Evolutionary conservation across 768 basidiomycete species (phyloP).

Genomic region (Gelatoporia subvermispora): DNA sequence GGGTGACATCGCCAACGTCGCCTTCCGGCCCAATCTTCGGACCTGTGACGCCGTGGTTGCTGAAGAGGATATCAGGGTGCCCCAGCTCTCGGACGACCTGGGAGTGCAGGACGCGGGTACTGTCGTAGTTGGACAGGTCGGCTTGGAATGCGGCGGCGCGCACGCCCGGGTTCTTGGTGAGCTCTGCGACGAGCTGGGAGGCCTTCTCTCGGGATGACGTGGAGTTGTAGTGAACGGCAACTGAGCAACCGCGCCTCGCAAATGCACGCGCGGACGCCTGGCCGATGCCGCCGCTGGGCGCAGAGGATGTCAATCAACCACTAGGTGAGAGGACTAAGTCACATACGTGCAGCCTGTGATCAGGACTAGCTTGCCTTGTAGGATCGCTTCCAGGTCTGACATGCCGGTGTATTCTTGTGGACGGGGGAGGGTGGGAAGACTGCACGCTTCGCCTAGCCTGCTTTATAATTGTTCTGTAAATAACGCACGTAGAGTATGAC

Average conservation of each 20-base stretch:
- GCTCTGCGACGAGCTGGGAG: slow-evolving; percentile 32
- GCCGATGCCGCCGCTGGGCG: slow-evolving; percentile 47
- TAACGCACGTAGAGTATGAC: too few relatives aligned
- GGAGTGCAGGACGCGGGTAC: slow-evolving; percentile 36
- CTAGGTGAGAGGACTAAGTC: too few relatives aligned
- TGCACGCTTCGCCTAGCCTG: too few relatives aligned
- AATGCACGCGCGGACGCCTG: slow-evolving; percentile 44
- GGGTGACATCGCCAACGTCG: slow-evolving; percentile 38
- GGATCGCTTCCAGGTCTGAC: slow-evolving; percentile 4
- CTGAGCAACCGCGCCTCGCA: slow-evolving; percentile 33
- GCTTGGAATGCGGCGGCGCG: slow-evolving; percentile 43
- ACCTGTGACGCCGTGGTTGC: slow-evolving; percentile 43
- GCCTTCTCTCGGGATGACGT: slow-evolving; percentile 32
- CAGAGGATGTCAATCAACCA: too few relatives aligned
- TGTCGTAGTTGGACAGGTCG: slow-evolving; percentile 42
- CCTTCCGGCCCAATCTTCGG: slow-evolving; percentile 39
- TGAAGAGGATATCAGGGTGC: slow-evolving; percentile 47
- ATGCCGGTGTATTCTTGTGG: too few relatives aligned
- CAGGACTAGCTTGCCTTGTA: slow-evolving; percentile 29
- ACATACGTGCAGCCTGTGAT: slow-evolving; percentile 37
- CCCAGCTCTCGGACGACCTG: slow-evolving; percentile 43
- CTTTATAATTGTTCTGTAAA: too few relatives aligned
- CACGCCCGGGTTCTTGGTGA: slow-evolving; percentile 28
- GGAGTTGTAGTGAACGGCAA: slow-evolving; percentile 49
- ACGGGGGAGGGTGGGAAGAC: too few relatives aligned